Conservation (phyloP, 1,284 basidiomycete species). For the Pulveroboletus sp. region DNA sequence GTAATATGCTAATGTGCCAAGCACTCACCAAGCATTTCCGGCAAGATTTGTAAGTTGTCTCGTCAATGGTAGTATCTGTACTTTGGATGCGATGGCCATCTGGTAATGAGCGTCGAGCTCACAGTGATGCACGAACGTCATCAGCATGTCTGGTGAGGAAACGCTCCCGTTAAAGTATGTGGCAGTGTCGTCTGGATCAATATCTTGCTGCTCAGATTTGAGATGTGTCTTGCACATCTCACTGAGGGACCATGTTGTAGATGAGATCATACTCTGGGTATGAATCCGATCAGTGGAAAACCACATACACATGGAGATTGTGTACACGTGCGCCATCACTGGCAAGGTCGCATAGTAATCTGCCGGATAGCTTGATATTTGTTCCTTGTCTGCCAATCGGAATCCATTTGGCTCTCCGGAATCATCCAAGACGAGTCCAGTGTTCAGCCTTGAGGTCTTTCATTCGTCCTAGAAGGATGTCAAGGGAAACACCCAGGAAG, state of each 20-base stretch:
- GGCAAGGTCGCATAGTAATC: slow-evolving; percentile 89
- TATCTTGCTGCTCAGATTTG: slow-evolving; percentile 82
- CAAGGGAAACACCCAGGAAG: slow-evolving; percentile 88
- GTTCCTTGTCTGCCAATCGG: slow-evolving; percentile 80
- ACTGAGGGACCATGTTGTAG: slow-evolving; percentile 95
- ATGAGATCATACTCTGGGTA: slow-evolving; percentile 84
- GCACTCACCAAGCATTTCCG: slow-evolving; percentile 88
- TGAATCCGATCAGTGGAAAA: neutral
- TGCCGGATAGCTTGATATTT: slow-evolving; percentile 80
- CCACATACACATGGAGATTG: neutral
- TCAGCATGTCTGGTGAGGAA: slow-evolving; percentile 72
- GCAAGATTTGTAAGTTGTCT: slow-evolving; percentile 96
- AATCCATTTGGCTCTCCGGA: slow-evolving; percentile 83
- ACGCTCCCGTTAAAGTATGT: slow-evolving; percentile 87
- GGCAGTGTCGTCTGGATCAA: slow-evolving; percentile 94
- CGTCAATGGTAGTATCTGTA: slow-evolving; percentile 88
- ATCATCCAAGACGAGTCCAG: slow-evolving; percentile 93
- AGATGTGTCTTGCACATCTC: slow-evolving; percentile 96
- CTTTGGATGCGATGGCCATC: slow-evolving; percentile 91
- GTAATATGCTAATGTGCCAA: neutral
- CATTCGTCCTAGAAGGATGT: slow-evolving; percentile 91
- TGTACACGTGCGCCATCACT: slow-evolving; percentile 91
- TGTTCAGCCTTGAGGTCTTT: slow-evolving; percentile 87
- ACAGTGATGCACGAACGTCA: slow-evolving; percentile 89
- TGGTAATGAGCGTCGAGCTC: slow-evolving; percentile 94